Percentiles rank a stretch among this genome's conserved stretches.
phyloP scores from a whole-genome alignment of 371 early-diverging fungal genomes.

The Rhizopus microsporus region DNA sequence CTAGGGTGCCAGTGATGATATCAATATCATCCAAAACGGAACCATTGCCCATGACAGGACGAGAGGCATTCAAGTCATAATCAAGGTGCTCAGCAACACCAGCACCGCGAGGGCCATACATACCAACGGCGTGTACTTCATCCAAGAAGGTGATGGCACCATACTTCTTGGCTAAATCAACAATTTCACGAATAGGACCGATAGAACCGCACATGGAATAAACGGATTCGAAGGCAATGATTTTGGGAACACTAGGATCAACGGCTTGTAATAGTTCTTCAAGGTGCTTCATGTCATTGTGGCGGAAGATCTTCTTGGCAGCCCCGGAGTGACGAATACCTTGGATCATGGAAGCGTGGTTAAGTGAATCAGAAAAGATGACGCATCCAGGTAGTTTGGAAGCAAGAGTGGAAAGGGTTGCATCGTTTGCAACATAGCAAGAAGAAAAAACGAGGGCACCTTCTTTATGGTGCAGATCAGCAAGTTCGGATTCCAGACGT shows the following conservation, averaged over 20 bases:
- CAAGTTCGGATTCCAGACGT: slow-evolving; percentile 90
- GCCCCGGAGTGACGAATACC: slow-evolving; percentile 95
- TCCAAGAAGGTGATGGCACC: slow-evolving; percentile 98
- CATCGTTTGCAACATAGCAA: slow-evolving; percentile 99
- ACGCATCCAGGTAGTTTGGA: slow-evolving; percentile 91
- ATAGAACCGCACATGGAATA: slow-evolving; percentile 98
- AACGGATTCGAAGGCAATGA: slow-evolving; percentile 97
- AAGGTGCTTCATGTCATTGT: slow-evolving; percentile 92
- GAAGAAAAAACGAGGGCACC: slow-evolving; percentile 97
- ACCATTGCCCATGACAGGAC: slow-evolving; percentile 57
- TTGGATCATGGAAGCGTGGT: slow-evolving; percentile 99
- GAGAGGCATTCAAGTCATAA: slow-evolving; percentile 64
- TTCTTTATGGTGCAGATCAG: slow-evolving; percentile 89
- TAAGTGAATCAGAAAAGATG: slow-evolving; percentile 92
- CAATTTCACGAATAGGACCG: slow-evolving; percentile 94
- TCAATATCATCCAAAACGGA: slow-evolving; percentile 89
- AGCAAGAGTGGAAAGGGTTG: slow-evolving; percentile 91
- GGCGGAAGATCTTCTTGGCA: slow-evolving; percentile 90
- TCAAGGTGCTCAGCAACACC: slow-evolving; percentile 97
- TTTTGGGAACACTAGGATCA: slow-evolving; percentile 86
- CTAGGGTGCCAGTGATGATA: slow-evolving; percentile 97
- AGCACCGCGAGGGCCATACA: slow-evolving; percentile 96
- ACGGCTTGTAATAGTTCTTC: slow-evolving; percentile 81
- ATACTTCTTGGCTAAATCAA: slow-evolving; percentile 92
- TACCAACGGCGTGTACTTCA: slow-evolving; percentile 98